phyloP scores from a whole-genome alignment of 1,284 basidiomycete genomes.

The Psilocybe mexicana region DNA sequence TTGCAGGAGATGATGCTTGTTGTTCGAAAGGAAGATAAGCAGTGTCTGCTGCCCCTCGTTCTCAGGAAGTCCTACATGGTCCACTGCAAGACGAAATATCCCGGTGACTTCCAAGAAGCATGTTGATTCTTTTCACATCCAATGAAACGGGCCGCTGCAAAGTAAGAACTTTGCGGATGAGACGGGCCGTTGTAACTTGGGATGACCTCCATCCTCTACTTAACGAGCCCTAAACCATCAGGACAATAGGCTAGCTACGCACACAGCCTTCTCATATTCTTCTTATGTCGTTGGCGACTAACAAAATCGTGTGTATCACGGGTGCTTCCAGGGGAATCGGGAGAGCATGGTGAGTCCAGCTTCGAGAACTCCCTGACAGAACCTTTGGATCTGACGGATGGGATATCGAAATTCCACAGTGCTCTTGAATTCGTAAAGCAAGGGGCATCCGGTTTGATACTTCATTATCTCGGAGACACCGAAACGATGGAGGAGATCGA shows the following conservation, averaged over 20 bases:
- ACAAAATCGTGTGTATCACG: constrained; percentile 73
- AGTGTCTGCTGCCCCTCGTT: not conserved
- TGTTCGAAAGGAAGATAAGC: constrained; percentile 3
- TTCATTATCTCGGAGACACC: constrained; percentile 71
- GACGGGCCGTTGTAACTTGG: not conserved
- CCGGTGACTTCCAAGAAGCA: constrained; percentile 15
- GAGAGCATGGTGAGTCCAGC: constrained; percentile 50
- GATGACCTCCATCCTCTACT: not conserved
- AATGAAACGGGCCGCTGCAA: constrained; percentile 6
- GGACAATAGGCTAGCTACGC: not conserved
- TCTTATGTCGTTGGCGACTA: constrained; percentile 50
- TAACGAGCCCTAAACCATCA: not conserved
- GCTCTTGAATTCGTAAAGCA: constrained; percentile 65
- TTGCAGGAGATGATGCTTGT: not conserved
- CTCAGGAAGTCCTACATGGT: not conserved
- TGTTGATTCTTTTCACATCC: not conserved
- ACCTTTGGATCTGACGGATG: not conserved
- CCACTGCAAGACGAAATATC: constrained; percentile 7
- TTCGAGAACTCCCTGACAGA: not conserved
- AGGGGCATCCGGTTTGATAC: constrained; percentile 65
- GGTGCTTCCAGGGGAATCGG: constrained; percentile 84
- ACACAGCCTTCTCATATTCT: constrained; percentile 7
- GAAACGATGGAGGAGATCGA: constrained; percentile 55
- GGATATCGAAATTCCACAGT: constrained; percentile 22
- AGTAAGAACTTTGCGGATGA: not conserved